These are phyloP conservation scores for Clarireedia sp. DNA, from an alignment of 2,329 filamentous ascomycete species.

Conservation along the genomic window DNA sequence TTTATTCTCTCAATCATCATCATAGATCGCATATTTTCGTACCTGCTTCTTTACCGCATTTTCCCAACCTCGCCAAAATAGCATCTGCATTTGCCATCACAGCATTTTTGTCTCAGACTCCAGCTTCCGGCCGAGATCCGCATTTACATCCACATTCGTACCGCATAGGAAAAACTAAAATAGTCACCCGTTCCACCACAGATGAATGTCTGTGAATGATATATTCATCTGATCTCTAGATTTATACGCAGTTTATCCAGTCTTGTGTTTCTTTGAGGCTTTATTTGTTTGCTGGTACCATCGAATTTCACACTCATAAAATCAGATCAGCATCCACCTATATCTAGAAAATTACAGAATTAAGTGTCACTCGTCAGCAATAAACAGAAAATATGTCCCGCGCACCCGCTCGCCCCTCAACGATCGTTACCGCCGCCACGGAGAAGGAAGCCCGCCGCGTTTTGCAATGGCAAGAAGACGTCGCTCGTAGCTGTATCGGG, in stretches of 20 bases:
- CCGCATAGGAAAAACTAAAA: not conserved
- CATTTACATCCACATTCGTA: not conserved
- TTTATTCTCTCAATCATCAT: not conserved
- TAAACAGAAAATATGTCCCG: not conserved
- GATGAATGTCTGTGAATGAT: not conserved
- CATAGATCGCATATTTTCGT: not conserved
- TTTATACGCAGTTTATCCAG: not conserved
- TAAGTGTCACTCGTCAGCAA: not conserved
- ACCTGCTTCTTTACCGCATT: conserved; percentile 6
- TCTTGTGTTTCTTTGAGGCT: not conserved
- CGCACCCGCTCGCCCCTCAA: not conserved
- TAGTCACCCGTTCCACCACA: not conserved
- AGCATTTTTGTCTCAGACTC: not conserved
- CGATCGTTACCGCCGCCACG: conserved; percentile 22
- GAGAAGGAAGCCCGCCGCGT: conserved; percentile 31
- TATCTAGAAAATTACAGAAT: too few relatives aligned
- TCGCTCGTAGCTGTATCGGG: conserved; percentile 24
- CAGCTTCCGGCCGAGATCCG: not conserved
- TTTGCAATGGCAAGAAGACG: conserved; percentile 36
- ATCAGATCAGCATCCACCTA: not conserved
- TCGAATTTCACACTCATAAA: not conserved
- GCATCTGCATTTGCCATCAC: not conserved
- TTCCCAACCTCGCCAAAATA: not conserved
- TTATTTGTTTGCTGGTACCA: not conserved
- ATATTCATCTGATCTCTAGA: not conserved